Base-by-base conservation (phyloP, 2,329 filamentous ascomycete species). In the Ceratocystis alfenasii region DNA sequence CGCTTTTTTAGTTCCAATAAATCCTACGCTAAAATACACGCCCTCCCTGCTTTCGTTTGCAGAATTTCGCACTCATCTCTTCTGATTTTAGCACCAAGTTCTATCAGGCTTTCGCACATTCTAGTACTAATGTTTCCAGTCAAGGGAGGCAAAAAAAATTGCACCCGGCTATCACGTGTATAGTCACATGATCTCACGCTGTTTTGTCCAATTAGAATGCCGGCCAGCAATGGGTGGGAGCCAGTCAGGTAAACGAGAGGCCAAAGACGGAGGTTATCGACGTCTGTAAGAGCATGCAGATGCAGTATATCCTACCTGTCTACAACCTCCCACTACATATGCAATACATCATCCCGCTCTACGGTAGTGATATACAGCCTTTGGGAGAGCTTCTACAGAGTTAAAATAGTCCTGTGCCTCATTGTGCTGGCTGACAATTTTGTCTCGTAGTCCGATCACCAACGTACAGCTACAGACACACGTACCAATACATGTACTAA, bases 41-140 rank as follows among this genome's bases (percentile, higher is more conserved):
- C 55, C 55, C 30, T 59, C 30, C 28, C 22, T 30, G 30, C 55
- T 30, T 28, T 59, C 33, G 55, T n/a, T 36, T 36, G 15, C 12
- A 8, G 33, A 41, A 62, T 36, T 53, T 65, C 66, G 67, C 30
- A 63, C 66, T 62, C 64, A 28, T 2, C 55, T 33, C 36, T 8
- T n/a, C n/a, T 25, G 5, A 17, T 59, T 59, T 59, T 20, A n/a
- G 22, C 55, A 59, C 55, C 1, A n/a, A 1, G 5, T 17, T 8
- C 12, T 1, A 28, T 3, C 28, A n/a, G 4, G 5, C 15, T 33
- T 59, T 59, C 12, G 5, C 28, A 59, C 55, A 59, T 41, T 15
- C 36, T 5, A 5, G 36, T 15, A 41, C 36, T 41, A 15, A 41
- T 1, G 10, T 15, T 41, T 41, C 10, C 36, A 41, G 36, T 12